These are phyloP conservation scores for Lizanozyma gosingica DNA, from an alignment of 1,139 yeast genomes.

Conservation along the genomic window DNA sequence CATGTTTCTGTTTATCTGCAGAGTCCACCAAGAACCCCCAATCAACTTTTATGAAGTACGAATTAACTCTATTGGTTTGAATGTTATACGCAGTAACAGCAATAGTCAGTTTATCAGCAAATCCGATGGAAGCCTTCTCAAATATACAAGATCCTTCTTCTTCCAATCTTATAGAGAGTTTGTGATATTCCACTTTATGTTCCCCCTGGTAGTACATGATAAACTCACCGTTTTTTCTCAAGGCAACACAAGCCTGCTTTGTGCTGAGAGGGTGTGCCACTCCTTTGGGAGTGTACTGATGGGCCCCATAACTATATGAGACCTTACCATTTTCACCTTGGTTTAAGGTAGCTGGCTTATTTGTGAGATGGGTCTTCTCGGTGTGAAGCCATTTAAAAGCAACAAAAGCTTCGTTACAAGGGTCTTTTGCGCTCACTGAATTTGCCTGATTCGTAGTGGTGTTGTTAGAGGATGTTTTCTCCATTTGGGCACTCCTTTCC, in stretches of 20 bases:
- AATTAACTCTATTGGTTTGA: constrained; percentile 28
- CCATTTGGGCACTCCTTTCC: no score
- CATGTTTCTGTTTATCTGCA: constrained; percentile 37
- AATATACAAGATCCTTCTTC: constrained; percentile 9
- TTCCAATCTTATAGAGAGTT: constrained; percentile 19
- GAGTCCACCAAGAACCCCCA: constrained; percentile 54
- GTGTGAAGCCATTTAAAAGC: constrained; percentile 64
- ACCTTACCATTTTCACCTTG: constrained; percentile 14
- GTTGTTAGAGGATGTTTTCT: no score
- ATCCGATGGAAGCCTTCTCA: constrained; percentile 50
- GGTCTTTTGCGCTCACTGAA: no score
- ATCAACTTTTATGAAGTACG: constrained; percentile 41
- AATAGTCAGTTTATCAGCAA: constrained; percentile 40
- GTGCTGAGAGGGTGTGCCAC: constrained; percentile 60
- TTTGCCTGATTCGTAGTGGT: constrained; percentile 9
- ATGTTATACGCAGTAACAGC: constrained; percentile 41
- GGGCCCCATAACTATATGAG: constrained; percentile 44
- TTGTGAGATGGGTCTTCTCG: constrained; percentile 52
- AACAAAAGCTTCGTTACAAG: constrained; percentile 29
- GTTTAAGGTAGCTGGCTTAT: constrained; percentile 37
- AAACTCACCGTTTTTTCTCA: constrained; percentile 57
- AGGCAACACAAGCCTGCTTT: constrained; percentile 63
- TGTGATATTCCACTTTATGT: constrained; percentile 49
- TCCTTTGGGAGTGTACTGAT: constrained; percentile 52
- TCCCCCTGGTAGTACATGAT: constrained; percentile 55